These are phyloP conservation scores for Pholiota microspora DNA, from an alignment of 768 basidiomycete species.

Conservation along the genomic window DNA sequence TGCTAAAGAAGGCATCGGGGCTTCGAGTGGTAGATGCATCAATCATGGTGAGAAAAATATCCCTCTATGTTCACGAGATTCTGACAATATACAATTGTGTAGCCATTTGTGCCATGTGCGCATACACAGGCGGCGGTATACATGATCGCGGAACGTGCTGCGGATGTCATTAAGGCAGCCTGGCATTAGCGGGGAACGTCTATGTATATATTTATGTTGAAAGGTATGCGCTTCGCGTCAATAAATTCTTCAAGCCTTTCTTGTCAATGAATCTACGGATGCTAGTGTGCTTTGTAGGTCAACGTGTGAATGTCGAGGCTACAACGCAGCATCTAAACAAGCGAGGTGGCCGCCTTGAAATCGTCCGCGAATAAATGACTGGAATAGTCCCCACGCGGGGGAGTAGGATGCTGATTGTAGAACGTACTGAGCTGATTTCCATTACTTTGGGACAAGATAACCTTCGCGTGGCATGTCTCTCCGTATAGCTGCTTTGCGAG, in stretches of 20 bases:
- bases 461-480: not conserved
- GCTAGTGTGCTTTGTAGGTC: no score
- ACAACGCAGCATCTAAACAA: not conserved
- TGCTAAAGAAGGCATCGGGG: slow-evolving; percentile 27
- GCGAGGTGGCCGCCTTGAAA: not conserved
- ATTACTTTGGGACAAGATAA: not conserved
- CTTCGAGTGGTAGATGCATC: slow-evolving; percentile 36
- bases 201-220: not conserved
- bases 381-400: no score
- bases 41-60: slow-evolving; percentile 22
- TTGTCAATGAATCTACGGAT: no score
- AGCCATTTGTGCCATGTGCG: slow-evolving; percentile 19
- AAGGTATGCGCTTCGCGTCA: not conserved
- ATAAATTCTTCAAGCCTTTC: no score
- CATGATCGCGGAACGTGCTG: slow-evolving; percentile 15
- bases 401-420: not conserved
- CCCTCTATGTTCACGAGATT: not conserved
- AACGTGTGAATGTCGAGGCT: no score
- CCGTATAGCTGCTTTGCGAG: no score
- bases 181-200: not conserved
- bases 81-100: not conserved
- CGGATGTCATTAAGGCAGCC: slow-evolving; percentile 16
- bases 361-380: not conserved
- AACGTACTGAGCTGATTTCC: not conserved
- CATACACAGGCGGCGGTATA: slow-evolving; percentile 18